Evolutionary conservation across 1,284 basidiomycete species (phyloP).

Genomic region (Ustilago trichophora): DNA sequence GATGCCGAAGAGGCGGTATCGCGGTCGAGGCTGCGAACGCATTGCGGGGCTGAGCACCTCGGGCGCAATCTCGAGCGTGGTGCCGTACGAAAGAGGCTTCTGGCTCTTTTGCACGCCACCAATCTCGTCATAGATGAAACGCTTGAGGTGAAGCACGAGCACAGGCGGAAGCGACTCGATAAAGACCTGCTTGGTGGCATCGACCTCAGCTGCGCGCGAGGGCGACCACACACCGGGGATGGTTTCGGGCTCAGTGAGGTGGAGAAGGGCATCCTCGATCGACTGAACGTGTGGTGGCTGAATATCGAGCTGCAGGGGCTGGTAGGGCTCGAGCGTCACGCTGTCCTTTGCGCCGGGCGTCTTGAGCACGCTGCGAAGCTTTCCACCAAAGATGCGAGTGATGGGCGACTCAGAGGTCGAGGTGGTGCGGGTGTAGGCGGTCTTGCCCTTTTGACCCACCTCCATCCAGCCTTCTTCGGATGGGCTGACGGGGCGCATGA

Average conservation of each 20-base stretch:
- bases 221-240: slow-evolving; percentile 76
- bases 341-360: slow-evolving; percentile 84
- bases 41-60: slow-evolving; percentile 50
- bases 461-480: slow-evolving; percentile 77
- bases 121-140: slow-evolving; percentile 88
- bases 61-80: slow-evolving; percentile 77
- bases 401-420: slow-evolving; percentile 86
- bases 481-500: slow-evolving; percentile 59
- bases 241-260: slow-evolving; percentile 81
- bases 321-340: slow-evolving; percentile 90
- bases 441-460: slow-evolving; percentile 88
- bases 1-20: slow-evolving; percentile 88
- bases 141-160: slow-evolving; percentile 88
- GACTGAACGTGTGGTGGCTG: slow-evolving; percentile 77
- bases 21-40: slow-evolving; percentile 68
- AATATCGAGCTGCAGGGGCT: slow-evolving; percentile 87
- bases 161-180: slow-evolving; percentile 87
- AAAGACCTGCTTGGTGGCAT: slow-evolving; percentile 86
- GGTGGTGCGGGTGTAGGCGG: slow-evolving; percentile 81
- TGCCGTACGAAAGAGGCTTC: slow-evolving; percentile 82
- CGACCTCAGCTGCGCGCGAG: slow-evolving; percentile 70
- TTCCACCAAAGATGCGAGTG: slow-evolving; percentile 90
- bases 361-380: slow-evolving; percentile 84
- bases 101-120: slow-evolving; percentile 84
- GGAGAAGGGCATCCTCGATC: slow-evolving; percentile 82